phyloP scores from a whole-genome alignment of 2,329 filamentous ascomycete species.

The Monosporascus sp. region DNA sequence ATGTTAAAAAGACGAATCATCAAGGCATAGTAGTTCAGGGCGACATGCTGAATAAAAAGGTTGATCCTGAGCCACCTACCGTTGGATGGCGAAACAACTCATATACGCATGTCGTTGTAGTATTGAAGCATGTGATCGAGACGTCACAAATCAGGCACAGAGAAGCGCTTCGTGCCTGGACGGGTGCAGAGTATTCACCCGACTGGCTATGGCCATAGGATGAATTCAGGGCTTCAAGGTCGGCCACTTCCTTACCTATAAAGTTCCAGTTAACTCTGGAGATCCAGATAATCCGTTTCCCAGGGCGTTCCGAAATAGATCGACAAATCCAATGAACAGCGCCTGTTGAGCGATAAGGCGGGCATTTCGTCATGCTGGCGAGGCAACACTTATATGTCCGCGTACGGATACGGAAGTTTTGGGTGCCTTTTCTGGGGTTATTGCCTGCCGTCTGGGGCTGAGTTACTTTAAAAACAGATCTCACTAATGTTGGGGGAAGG shows the following conservation, averaged over 20 bases:
- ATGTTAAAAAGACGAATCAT: too few relatives aligned
- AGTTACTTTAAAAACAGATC: too few relatives aligned
- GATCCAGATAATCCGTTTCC: not conserved
- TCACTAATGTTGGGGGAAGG: too few relatives aligned
- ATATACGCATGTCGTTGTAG: not conserved
- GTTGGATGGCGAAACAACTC: not conserved
- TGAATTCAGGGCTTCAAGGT: too few relatives aligned
- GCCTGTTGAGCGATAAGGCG: not conserved
- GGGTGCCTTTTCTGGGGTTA: not conserved
- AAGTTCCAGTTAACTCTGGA: too few relatives aligned
- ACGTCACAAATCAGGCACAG: not conserved
- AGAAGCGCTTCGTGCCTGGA: not conserved
- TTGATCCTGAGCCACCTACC: too few relatives aligned
- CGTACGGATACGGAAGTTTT: not conserved
- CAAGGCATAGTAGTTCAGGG: too few relatives aligned
- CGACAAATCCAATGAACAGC: not conserved
- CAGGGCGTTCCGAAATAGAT: not conserved
- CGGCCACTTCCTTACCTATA: too few relatives aligned
- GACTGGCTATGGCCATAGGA: too few relatives aligned
- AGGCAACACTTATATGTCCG: not conserved
- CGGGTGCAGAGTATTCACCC: not conserved
- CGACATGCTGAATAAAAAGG: too few relatives aligned
- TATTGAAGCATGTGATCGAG: not conserved
- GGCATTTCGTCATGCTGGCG: not conserved
- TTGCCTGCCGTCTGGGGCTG: too few relatives aligned